Evolutionary conservation across 164 flowering plant species (phyloP).

Genomic region (Stephania yunnanensis): DNA sequence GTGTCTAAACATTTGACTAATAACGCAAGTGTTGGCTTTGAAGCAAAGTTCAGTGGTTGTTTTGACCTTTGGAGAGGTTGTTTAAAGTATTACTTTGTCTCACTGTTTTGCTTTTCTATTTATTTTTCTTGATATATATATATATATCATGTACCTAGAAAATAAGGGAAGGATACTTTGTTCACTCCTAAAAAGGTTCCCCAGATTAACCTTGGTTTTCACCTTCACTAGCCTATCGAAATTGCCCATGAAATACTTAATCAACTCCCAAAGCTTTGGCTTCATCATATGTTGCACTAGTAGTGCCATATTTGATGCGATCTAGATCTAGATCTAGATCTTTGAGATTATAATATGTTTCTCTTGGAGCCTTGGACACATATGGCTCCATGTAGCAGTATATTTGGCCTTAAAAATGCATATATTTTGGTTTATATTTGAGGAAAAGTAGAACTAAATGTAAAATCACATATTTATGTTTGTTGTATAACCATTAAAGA

Average conservation of each 20-base stretch:
- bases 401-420: neutral
- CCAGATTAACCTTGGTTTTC: slow-evolving; percentile 33
- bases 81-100: too few relatives aligned
- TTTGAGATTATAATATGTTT: slow-evolving; percentile 4
- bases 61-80: too few relatives aligned
- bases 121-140: too few relatives aligned
- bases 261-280: slow-evolving; percentile 23
- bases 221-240: slow-evolving; percentile 30
- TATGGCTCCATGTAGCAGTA: slow-evolving; percentile 20
- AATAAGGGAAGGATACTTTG: neutral
- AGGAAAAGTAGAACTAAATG: too few relatives aligned
- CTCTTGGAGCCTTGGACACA: slow-evolving; percentile 16
- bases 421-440: too few relatives aligned
- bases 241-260: slow-evolving; percentile 28
- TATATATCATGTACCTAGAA: too few relatives aligned
- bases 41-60: too few relatives aligned
- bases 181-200: slow-evolving; percentile 27
- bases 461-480: too few relatives aligned
- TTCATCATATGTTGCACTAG: slow-evolving; percentile 15
- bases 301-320: slow-evolving; percentile 7
- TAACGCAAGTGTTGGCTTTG: too few relatives aligned
- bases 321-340: slow-evolving; percentile 6
- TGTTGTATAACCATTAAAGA: too few relatives aligned
- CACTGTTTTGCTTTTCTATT: too few relatives aligned
- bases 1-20: too few relatives aligned